Percentiles rank a stretch among this genome's conserved stretches.
Evolutionary conservation across 805 yeast genomes (phyloP).

Genomic region (Cyberlindnera suaveolens): DNA sequence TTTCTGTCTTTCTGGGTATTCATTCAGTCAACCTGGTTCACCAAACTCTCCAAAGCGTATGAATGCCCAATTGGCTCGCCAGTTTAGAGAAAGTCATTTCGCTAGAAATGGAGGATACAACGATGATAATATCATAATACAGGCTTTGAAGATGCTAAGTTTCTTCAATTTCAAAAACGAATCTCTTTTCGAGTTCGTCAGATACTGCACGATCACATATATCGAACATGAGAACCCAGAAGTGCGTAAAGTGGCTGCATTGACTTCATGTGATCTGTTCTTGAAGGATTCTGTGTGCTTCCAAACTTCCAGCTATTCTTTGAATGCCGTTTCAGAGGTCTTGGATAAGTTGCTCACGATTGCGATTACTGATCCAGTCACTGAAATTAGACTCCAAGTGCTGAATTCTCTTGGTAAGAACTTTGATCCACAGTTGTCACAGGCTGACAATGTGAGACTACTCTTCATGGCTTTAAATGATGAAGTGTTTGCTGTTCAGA

Average conservation of each 20-base stretch:
- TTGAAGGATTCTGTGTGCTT: slow-evolving; percentile 76
- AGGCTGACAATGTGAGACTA: slow-evolving; percentile 82
- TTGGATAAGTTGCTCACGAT: slow-evolving; percentile 72
- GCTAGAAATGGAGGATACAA: slow-evolving; percentile 55
- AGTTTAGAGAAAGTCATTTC: slow-evolving; percentile 69
- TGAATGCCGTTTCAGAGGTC: slow-evolving; percentile 79
- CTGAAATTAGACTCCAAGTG: slow-evolving; percentile 81
- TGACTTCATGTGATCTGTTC: slow-evolving; percentile 75
- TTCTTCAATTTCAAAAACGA: slow-evolving; percentile 69
- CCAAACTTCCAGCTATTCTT: slow-evolving; percentile 75
- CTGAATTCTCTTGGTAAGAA: slow-evolving; percentile 62
- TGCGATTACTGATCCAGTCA: slow-evolving; percentile 81
- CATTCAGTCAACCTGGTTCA: slow-evolving; percentile 80
- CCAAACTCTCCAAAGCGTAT: slow-evolving; percentile 51
- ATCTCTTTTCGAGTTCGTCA: slow-evolving; percentile 80
- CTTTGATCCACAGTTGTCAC: slow-evolving; percentile 90
- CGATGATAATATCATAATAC: slow-evolving; percentile 53
- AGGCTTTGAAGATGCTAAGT: slow-evolving; percentile 72
- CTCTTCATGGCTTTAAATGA: slow-evolving; percentile 88
- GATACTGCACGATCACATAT: slow-evolving; percentile 77
- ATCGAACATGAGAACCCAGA: slow-evolving; percentile 73
- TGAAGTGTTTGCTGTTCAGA: slow-evolving; percentile 77
- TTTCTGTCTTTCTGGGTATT: slow-evolving; percentile 71
- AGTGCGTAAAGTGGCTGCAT: slow-evolving; percentile 78
- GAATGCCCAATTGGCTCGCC: slow-evolving; percentile 62